Evolutionary conservation across 257 asterid genomes (phyloP).

Genomic region (Nyctanthes arbortristis): DNA sequence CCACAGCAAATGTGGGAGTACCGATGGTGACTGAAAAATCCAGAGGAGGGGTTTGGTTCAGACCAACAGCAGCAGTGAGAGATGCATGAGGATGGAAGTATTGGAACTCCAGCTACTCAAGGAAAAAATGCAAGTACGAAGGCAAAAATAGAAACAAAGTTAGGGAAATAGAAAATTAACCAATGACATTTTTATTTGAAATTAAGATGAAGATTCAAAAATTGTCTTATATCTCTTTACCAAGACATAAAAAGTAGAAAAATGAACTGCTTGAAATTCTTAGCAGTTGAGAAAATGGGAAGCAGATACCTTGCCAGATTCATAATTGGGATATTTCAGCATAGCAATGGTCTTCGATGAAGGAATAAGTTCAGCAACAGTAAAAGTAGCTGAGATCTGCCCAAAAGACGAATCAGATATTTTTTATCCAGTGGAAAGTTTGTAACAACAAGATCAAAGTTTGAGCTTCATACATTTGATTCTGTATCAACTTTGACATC

Average conservation of each 20-base stretch:
- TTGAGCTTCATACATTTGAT: conserved; percentile 57
- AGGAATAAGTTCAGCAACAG: conserved; percentile 54
- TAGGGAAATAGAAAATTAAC: not conserved
- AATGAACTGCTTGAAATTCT: not conserved
- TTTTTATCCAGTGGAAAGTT: conserved; percentile 1
- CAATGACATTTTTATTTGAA: not conserved
- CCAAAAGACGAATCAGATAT: conserved; percentile 22
- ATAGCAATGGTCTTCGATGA: conserved; percentile 74
- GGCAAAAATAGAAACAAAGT: conserved; percentile 2
- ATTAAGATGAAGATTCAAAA: not conserved
- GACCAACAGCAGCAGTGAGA: conserved; percentile 65
- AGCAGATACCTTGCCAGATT: conserved; percentile 73
- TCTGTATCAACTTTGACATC: conserved; percentile 91
- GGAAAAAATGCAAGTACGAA: too few relatives aligned
- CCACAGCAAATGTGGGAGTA: conserved; percentile 81
- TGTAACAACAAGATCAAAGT: conserved; percentile 11
- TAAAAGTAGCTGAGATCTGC: conserved; percentile 65
- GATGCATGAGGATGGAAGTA: conserved; percentile 87
- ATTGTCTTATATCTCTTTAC: too few relatives aligned
- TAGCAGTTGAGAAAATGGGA: not conserved
- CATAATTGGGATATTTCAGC: conserved; percentile 67
- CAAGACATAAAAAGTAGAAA: not conserved
- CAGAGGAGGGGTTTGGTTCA: conserved; percentile 59
- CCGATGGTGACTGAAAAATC: conserved; percentile 75
- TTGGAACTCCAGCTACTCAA: conserved; percentile 70